These are phyloP conservation scores for Penicillium capsulatum DNA, from an alignment of 2,329 filamentous ascomycete species.

Conservation along the genomic window DNA sequence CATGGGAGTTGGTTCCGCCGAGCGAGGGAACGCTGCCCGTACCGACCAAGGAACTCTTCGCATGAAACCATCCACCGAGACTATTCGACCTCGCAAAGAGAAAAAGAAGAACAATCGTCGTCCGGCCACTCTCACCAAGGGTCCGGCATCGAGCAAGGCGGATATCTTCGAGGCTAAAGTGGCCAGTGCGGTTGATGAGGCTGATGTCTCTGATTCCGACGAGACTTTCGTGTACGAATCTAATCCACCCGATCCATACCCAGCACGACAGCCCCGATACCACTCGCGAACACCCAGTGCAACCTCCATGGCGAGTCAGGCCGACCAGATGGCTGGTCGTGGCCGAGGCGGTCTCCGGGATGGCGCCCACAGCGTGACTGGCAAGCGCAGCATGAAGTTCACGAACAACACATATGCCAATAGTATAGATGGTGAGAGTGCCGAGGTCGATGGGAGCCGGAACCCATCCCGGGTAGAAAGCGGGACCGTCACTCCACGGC, in stretches of 20 bases:
- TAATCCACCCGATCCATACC: conserved; percentile 66
- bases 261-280: conserved; percentile 64
- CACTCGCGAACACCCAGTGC: conserved; percentile 94
- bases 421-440: conserved; percentile 60
- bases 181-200: conserved; percentile 91
- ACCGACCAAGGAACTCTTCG: conserved; percentile 69
- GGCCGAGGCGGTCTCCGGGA: conserved; percentile 67
- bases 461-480: conserved; percentile 58
- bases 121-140: conserved; percentile 51
- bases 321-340: conserved; percentile 45
- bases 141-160: conserved; percentile 80
- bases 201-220: conserved; percentile 93
- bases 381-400: conserved; percentile 96
- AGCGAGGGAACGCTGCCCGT: conserved; percentile 55
- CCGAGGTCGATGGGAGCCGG: conserved; percentile 60
- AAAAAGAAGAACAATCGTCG: conserved; percentile 84
- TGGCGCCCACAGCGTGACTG: conserved; percentile 57
- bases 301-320: conserved; percentile 63
- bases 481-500: conserved; percentile 58
- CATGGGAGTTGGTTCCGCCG: conserved; percentile 58
- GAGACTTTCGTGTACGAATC: conserved; percentile 99
- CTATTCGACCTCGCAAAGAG: conserved; percentile 89
- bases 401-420: conserved; percentile 71
- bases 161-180: conserved; percentile 98
- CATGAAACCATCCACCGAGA: conserved; percentile 88